Evolutionary conservation across 768 basidiomycete genomes (phyloP), one percentile per base, ranked within the genome.

Genomic region (Boletus rufocinnamomeus): DNA sequence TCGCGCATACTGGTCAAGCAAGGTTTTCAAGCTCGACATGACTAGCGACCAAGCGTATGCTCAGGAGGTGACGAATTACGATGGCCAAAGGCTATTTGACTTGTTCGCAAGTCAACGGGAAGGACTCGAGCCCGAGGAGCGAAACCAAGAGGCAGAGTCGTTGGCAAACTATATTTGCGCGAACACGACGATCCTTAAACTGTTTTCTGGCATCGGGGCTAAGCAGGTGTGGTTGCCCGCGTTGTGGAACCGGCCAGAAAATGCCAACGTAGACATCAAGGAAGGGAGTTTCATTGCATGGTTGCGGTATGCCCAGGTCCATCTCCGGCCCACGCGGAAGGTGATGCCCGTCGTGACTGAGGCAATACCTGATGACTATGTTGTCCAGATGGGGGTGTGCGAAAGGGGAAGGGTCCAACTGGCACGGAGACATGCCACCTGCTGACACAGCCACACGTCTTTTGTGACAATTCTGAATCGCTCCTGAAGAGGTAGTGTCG

Each of bases 61-160:
- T 13, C 53, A 54, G 44, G 44, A 45, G 34, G 44, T 37, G 25
- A 54, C 53, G 19, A 28, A 46, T 23, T 54, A 54, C 25, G 34
- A 54, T 2, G 53, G 53, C n/a, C 44, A 46, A 34, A 54, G 25
- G 34, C 21, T 54, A 6, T 54, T 54, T 27, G 53, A 54, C 53
- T 54, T 54, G 53, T 54, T 54, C 44, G 53, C 53, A 25, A 54
- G 53, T 37, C 53, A 54, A 27, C 53, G 53, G 13, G 53, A 54
- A 34, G 53, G 53, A 9, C 25, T 54, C 32, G 44, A 46, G 16
- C 23, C 32, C 19, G 23, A 54, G 17, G 43, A 54, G 23, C 23
- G 53, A 54, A 54, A 54, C 45, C 53, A 46, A 14, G 53, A 54
- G 53, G 53, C 53, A 23, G 53, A 54, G 16, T 54, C 32, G 11